Conservation (phyloP, 306 rosid genomes). For the Lathyrus sativus region DNA sequence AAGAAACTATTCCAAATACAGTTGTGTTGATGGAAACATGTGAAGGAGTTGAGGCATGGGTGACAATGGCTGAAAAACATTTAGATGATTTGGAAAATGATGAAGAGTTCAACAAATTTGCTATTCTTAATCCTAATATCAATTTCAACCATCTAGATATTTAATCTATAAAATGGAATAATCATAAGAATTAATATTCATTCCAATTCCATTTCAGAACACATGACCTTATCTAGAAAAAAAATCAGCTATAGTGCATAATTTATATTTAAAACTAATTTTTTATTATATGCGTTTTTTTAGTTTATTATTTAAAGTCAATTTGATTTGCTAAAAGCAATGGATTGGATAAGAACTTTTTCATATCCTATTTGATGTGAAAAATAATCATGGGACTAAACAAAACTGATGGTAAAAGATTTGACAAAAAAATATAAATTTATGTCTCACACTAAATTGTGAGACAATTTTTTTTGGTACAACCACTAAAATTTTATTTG, state of each 20-base stretch:
- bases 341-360: too few species aligned
- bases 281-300: too few species aligned
- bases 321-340: too few species aligned
- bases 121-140: constrained; percentile 30
- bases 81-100: constrained; percentile 46
- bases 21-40: constrained; percentile 45
- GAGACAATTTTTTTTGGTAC: too few species aligned
- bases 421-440: too few species aligned
- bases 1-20: constrained; percentile 41
- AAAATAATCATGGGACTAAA: too few species aligned
- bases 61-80: constrained; percentile 42
- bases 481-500: too few species aligned
- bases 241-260: neutral
- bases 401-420: too few species aligned
- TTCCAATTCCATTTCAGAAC: neutral
- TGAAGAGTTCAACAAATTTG: constrained; percentile 38
- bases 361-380: too few species aligned
- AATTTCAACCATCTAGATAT: constrained; percentile 2
- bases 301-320: neutral
- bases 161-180: neutral
- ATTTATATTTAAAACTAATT: neutral
- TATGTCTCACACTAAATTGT: too few species aligned
- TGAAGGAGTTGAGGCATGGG: constrained; percentile 60
- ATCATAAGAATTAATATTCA: neutral
- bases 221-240: neutral